A percentile compares a stretch with the other conserved stretches of the same genome.
Evolutionary conservation across 495 filamentous ascomycete species (phyloP).

Genomic region (Annulohypoxylon maeteangense): DNA sequence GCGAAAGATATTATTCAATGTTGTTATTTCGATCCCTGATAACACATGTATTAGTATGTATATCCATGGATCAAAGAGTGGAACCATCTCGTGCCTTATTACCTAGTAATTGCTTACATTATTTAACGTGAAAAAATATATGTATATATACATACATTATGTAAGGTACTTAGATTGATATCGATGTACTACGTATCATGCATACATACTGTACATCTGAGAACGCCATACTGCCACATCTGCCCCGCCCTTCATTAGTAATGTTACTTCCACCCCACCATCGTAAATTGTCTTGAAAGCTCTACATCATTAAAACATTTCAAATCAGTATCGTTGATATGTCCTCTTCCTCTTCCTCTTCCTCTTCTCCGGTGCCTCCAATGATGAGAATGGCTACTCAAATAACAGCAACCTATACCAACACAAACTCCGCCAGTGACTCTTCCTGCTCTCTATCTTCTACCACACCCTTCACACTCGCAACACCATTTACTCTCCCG

Average conservation of each 20-base stretch:
- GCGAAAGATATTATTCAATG: not conserved
- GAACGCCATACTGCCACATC: conserved; percentile 7
- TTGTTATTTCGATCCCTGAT: not conserved
- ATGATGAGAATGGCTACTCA: not conserved
- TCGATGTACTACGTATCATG: no score
- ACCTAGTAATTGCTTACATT: no score
- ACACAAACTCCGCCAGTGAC: conserved; percentile 55
- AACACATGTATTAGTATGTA: not conserved
- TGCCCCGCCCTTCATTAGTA: conserved; percentile 5
- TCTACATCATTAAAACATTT: no score
- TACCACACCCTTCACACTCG: conserved; percentile 40
- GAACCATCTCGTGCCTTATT: not conserved
- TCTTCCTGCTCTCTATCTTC: conserved; percentile 55
- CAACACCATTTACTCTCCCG: conserved; percentile 44
- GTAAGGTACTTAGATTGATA: no score
- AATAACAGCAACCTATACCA: conserved; percentile 65
- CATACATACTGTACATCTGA: no score
- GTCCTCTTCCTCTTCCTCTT: conserved; percentile 14
- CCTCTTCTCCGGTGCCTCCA: no score
- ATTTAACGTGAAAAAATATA: no score
- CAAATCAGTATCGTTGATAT: conserved; percentile 3
- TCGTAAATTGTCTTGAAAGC: no score
- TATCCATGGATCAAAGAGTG: not conserved
- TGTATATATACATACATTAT: no score
- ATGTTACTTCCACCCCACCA: not conserved